Conservation (phyloP, 2,329 filamentous ascomycete genomes). For the Arthrinium phaeospermum region DNA sequence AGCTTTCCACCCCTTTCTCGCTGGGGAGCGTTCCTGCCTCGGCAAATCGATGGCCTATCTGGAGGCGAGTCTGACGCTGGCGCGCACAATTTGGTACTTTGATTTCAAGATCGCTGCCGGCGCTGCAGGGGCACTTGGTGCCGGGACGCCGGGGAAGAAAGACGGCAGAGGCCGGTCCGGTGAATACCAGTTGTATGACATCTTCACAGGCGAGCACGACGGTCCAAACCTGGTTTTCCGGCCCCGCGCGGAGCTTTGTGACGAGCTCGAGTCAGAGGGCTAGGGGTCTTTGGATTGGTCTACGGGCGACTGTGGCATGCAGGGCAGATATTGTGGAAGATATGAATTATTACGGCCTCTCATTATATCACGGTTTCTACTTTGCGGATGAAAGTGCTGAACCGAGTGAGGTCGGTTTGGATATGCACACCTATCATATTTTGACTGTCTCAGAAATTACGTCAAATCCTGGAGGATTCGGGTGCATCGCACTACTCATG, state of each 20-base stretch:
- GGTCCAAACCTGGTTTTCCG: not conserved
- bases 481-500: too few relatives aligned
- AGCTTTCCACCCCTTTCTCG: conserved; percentile 9
- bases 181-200: not conserved
- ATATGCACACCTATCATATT: too few relatives aligned
- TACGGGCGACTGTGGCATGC: too few relatives aligned
- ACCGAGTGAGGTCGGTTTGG: too few relatives aligned
- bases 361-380: too few relatives aligned
- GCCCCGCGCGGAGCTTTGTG: not conserved
- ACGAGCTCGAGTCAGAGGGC: not conserved
- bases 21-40: not conserved
- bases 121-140: not conserved
- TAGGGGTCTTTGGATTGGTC: not conserved
- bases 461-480: too few relatives aligned
- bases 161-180: not conserved
- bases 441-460: too few relatives aligned
- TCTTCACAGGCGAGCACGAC: not conserved
- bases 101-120: not conserved
- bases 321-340: too few relatives aligned
- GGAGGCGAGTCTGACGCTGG: conserved; percentile 12
- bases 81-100: conserved; percentile 20
- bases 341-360: too few relatives aligned
- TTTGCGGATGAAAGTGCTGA: too few relatives aligned
- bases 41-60: not conserved
- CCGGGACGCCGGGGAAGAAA: not conserved